Percentiles rank a stretch among this genome's conserved stretches.
Evolutionary conservation across 768 basidiomycete genomes (phyloP).

Genomic region (Mrakia blollopis): DNA sequence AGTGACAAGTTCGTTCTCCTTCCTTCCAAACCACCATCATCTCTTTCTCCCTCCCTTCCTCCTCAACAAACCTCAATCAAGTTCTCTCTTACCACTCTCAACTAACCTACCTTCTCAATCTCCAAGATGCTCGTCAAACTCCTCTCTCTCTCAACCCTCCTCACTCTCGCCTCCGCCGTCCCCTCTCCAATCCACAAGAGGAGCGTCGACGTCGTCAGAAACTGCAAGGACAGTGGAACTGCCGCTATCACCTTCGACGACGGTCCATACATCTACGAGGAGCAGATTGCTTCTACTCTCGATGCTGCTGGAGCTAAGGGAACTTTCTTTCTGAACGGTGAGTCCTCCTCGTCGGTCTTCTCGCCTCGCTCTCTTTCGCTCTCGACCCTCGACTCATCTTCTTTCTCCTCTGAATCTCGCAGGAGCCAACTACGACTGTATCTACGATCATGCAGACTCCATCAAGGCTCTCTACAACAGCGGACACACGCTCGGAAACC

Average conservation of each 20-base stretch:
- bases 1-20: too few relatives aligned
- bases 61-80: too few relatives aligned
- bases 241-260: slow-evolving; percentile 45
- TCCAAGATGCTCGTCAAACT: not conserved
- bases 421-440: slow-evolving; percentile 45
- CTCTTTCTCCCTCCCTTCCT: too few relatives aligned
- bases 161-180: not conserved
- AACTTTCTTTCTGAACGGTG: slow-evolving; percentile 47
- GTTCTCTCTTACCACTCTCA: not conserved
- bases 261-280: slow-evolving; percentile 40
- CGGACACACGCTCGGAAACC: slow-evolving; percentile 43
- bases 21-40: too few relatives aligned
- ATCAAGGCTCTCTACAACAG: slow-evolving; percentile 9
- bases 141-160: not conserved
- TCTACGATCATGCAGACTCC: slow-evolving; percentile 41
- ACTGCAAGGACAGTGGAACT: slow-evolving; percentile 38
- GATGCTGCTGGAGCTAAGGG: slow-evolving; percentile 45
- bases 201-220: slow-evolving; percentile 34
- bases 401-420: not conserved
- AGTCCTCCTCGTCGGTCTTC: too few relatives aligned
- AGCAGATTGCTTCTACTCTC: slow-evolving; percentile 36
- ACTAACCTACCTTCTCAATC: not conserved
- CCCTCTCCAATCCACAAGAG: not conserved
- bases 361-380: not conserved
- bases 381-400: not conserved